Evolutionary conservation across 148 eudicot genomes (phyloP), one percentile per base, ranked within the genome.

Genomic region (Euryodendron excelsum): DNA sequence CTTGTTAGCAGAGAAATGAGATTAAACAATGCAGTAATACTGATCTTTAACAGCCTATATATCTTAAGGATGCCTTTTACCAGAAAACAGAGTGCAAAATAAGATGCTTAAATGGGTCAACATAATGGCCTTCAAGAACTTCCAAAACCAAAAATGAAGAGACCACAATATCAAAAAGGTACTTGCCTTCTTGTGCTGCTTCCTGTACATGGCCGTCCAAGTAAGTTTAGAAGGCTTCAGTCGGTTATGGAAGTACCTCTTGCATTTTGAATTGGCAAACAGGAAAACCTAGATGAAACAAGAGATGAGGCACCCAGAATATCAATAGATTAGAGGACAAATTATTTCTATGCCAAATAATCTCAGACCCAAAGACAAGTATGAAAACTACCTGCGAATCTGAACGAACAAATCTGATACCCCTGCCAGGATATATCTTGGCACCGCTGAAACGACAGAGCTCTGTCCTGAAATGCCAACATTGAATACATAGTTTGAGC

Each of bases 171-270:
- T 18, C 23, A 31, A 50, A 20, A 30, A 50, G 30, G 15, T 21
- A 56, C 70, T 3, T 64, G 85, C 93, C 93, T 90, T 90, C 88
- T 90, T 90, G 67, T 88, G 93, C 65, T 88, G 93, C 82, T 90
- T 90, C 61, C 93, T 77, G 91, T 88, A 90, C 65, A 90, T 85
- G 69, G 93, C 93, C 56, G 91, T 90, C 91, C 93, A 88, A 69
- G 88, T 84, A 62, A 90, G 93, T 84, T 88, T 90, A 3, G 89
- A 82, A 28, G 91, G 89, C 89, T 88, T 90, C 21, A 88, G 81
- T 25, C 82, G 79, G 78, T 90, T 90, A 85, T 90, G 93, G 88
- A 90, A 90, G 74, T 90, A 90, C 86, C 93, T 88, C 86, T 90
- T 88, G 83, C 93, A 88, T 85, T 90, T 90, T 1, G 91, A 88